phyloP scores from a whole-genome alignment of 257 asterid genomes.

The Nicotiana attenuata region DNA sequence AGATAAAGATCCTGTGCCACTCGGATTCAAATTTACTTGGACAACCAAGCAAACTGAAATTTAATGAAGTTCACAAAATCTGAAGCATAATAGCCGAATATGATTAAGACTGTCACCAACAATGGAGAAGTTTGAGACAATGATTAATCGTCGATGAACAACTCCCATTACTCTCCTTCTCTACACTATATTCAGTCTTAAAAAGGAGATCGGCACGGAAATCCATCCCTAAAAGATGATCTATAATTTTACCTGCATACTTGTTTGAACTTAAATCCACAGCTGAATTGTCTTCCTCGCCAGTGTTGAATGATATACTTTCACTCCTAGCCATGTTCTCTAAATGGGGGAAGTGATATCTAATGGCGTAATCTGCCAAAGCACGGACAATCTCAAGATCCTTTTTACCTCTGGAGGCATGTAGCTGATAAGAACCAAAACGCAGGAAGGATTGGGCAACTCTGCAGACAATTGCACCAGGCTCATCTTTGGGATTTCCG shows the following conservation, averaged over 20 bases:
- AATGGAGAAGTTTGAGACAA: background rate
- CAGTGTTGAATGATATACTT: conserved; percentile 65
- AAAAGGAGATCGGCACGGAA: background rate
- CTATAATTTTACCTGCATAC: conserved; percentile 57
- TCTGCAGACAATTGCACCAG: conserved; percentile 94
- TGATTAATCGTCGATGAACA: background rate
- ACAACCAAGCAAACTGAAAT: too few species aligned
- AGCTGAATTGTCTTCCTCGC: conserved; percentile 68
- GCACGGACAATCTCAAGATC: conserved; percentile 67
- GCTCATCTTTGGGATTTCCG: conserved; percentile 95
- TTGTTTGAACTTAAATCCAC: conserved; percentile 95
- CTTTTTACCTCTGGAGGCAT: conserved; percentile 78
- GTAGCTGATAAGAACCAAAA: conserved; percentile 94
- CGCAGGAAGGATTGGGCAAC: conserved; percentile 89
- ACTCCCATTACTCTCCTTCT: background rate
- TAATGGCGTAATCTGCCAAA: conserved; percentile 78
- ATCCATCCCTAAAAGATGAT: background rate
- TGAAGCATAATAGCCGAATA: background rate
- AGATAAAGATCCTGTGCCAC: too few species aligned
- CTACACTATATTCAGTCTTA: background rate
- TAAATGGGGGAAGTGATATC: conserved; percentile 81
- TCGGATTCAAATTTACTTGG: too few species aligned
- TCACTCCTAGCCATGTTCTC: conserved; percentile 72
- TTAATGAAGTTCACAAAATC: background rate
- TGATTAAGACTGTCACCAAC: background rate